Evolutionary conservation across 192 early-diverging fungal species (phyloP), one percentile per base, ranked within the genome.

Genomic region (Backusella westeae): DNA sequence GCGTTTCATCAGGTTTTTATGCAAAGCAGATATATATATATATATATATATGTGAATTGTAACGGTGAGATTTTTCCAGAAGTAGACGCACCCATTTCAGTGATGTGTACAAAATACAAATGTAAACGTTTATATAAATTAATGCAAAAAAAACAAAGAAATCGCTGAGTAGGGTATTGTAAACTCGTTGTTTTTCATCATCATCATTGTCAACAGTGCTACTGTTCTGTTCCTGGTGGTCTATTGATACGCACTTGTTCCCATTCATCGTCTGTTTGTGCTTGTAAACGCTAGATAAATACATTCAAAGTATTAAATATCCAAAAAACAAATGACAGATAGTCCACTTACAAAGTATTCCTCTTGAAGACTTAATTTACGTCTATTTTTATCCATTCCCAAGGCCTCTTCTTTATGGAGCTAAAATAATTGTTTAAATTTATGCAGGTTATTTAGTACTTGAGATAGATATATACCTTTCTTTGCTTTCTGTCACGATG

Each of bases 291-390:
- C 80, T 81, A 59, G 0, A 29, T 71, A 32, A 35, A 73, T 63
- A 26, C 15, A 14, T 32, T 32, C 32, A 32, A 32, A 3, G 32
- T 32, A 32, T 32, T 32, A 32, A 2, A 32, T 32, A 32, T 32
- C 32, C 1, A 32, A 32, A 32, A 32, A 32, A 32, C 32, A 32
- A 32, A 32, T 32, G 32, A 3, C 32, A 32, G 2, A 3, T 32
- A 3, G 32, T 32, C 2, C 32, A 32, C 71, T 80, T 82, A 87
- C 81, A 81, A 84, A 91, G 79, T 93, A 94, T 77, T 91, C 90
- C 81, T 97, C 87, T 74, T 96, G 89, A 34, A 93, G 69, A 80
- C 86, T 85, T 41, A 92, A 81, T 74, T 85, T 86, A 73, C 88
- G 84, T 84, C 88, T 84, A 32, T 84, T 84, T 65, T 83, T 83